Conservation (phyloP, 495 filamentous ascomycete species). For the Penicillium angulare region DNA sequence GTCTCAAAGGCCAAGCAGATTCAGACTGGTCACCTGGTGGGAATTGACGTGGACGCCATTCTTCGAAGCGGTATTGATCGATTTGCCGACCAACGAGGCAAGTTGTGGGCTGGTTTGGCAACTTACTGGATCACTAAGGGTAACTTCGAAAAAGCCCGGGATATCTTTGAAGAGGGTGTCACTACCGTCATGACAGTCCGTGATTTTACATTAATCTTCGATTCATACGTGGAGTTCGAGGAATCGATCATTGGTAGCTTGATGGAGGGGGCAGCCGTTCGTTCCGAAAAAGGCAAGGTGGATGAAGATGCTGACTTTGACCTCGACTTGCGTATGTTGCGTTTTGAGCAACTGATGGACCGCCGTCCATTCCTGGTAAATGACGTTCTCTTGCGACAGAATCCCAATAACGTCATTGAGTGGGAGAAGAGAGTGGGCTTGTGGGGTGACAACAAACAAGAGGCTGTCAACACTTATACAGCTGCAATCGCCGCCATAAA, state of each 20-base stretch:
- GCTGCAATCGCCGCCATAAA: constrained; percentile 89
- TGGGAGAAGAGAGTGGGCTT: constrained; percentile 95
- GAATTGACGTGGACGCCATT: constrained; percentile 91
- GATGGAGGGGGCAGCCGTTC: constrained; percentile 81
- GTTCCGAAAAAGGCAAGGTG: constrained; percentile 76
- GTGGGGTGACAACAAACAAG: constrained; percentile 90
- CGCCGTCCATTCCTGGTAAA: constrained; percentile 94
- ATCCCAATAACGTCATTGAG: constrained; percentile 93
- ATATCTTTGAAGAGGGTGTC: constrained; percentile 95
- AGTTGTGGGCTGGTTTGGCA: constrained; percentile 93
- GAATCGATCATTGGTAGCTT: constrained; percentile 89
- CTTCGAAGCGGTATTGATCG: constrained; percentile 89
- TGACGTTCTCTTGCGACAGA: constrained; percentile 92
- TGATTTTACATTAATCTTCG: constrained; percentile 95
- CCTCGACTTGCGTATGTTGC: constrained; percentile 94
- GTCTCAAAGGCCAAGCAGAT: constrained; percentile 87
- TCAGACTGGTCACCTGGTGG: constrained; percentile 71
- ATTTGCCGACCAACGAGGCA: constrained; percentile 92
- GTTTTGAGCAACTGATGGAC: constrained; percentile 98
- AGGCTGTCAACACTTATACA: constrained; percentile 93
- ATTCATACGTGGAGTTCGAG: constrained; percentile 95
- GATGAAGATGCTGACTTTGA: constrained; percentile 92
- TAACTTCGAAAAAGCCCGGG: constrained; percentile 86
- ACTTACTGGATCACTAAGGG: constrained; percentile 96
- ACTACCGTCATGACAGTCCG: constrained; percentile 99